Evolutionary conservation across 306 rosid species (phyloP), one percentile per base, ranked within the genome.

Genomic region (Coriaria nepalensis): DNA sequence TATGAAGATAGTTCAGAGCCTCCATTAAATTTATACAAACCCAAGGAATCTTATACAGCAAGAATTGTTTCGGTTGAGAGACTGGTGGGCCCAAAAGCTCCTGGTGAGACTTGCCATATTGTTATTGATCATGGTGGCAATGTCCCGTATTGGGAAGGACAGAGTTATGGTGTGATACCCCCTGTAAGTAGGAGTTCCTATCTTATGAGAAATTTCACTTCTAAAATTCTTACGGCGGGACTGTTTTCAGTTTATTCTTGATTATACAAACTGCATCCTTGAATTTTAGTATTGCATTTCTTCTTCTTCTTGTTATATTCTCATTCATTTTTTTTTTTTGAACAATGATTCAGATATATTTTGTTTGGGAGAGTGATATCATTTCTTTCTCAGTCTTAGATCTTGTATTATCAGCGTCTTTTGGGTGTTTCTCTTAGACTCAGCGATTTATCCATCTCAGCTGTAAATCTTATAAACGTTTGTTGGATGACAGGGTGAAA

Each of bases 111-210:
- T 61, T 90, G 94, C 63, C 95, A 90, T 70, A 68, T 90, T 60
- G 95, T 90, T 71, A 82, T 90, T 56, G 90, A 90, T 75, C 98
- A 90, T 51, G 95, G 61, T 50, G 95, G 93, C 45, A 85, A 85
- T 71, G 92, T 85, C 58, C 98, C 95, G 37, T 90, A 90, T 63
- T 90, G 98, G 98, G 98, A 90, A 80, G 98, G 98, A 41, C 95
- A 90, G 64, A 90, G 95, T 74, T 90, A 90, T 47, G 98, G 98
- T 38, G 81, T 90, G 7, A 82, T 90, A 61, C 95, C 98, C 42
- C 95, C 94, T 5, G 98, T 90, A 75, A 77, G 94, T 73, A 41
- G n/a, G n/a, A n/a, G 36, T 52, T 60, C 4, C 32, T 39, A 6
- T 5, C 13, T 12, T n/a, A 42, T 20, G 45, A 13, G 41, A n/a